Base-by-base conservation (phyloP, 306 rosid genomes). In the Casuarina equisetifolia region DNA sequence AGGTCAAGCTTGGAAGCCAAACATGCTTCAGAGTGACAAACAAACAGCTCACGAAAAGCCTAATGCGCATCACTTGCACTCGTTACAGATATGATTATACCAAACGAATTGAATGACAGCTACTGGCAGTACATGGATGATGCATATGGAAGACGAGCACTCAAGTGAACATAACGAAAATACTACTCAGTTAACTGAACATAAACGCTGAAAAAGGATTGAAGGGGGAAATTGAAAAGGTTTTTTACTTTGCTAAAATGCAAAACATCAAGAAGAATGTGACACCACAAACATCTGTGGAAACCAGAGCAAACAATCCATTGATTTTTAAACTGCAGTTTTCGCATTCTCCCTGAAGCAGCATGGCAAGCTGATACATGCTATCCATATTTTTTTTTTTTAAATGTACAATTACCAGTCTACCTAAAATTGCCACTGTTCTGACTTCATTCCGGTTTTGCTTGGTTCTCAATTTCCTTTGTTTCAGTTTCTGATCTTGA, bases 391-490 rank as follows among this genome's bases (percentile, higher is more conserved):
- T 0, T 25, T 0, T 25, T 25, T 25, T 25, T 25, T 25, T 25
- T 25, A 25, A 25, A 49, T 46, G 49, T 42, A 68, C 6, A 13
- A 10, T 52, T 35, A 57, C 50, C 82, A 82, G 54, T 40, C 72
- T 80, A 84, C 73, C 74, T 72, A 76, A 25, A 85, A 80, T 78
- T 86, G 43, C 80, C 78, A 74, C 61, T 72, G 61, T 45, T 81
- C 80, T 77, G 90, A 72, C 72, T 84, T 82, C 84, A 75, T 76
- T 76, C 82, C 40, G 87, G 80, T 48, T 89, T 88, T 36, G 78
- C 77, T 76, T 76, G 83, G 32, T 83, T 79, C 80, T 79, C 80
- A 13, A 70, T 70, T 86, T 72, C 84, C 84, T 84, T 89, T 38
- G 45, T 46, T 66, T 82, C 78, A 40, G 83, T 76, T 81, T 86